These are phyloP conservation scores for Chenopodium suecicum DNA, from an alignment of 148 eudicot genomes.

Conservation along the genomic window DNA sequence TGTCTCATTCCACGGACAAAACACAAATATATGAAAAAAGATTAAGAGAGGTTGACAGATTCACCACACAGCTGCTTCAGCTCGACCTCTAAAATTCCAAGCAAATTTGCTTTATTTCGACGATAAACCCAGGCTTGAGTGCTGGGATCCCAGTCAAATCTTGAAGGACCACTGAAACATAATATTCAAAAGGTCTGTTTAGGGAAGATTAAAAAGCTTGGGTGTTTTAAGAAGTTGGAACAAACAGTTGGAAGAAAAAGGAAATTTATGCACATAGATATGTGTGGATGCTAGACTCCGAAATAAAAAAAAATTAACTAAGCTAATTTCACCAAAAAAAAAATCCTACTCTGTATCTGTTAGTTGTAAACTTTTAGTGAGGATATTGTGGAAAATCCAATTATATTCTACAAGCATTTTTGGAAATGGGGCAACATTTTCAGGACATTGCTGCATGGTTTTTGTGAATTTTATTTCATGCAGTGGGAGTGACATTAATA, in stretches of 20 bases:
- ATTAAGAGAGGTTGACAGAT: conserved; percentile 53
- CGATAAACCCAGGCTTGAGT: conserved; percentile 64
- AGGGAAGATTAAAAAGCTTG: not conserved
- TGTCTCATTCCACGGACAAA: no score
- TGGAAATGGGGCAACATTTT: not conserved
- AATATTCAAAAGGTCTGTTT: not conserved
- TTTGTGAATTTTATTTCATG: not conserved
- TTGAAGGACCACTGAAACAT: conserved; percentile 59
- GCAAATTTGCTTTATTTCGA: conserved; percentile 49
- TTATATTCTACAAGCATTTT: not conserved
- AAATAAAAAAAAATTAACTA: not conserved
- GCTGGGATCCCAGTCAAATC: conserved; percentile 73
- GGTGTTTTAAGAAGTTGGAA: not conserved
- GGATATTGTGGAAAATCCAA: not conserved
- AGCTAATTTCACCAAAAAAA: not conserved
- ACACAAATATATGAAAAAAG: not conserved
- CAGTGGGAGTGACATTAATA: not conserved
- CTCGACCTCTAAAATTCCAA: conserved; percentile 49
- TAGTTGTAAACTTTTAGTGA: not conserved
- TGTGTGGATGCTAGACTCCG: no score
- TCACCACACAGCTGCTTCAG: conserved; percentile 66
- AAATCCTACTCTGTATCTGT: not conserved
- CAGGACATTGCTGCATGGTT: not conserved
- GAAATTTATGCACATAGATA: not conserved
- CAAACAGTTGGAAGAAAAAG: not conserved